Evolutionary conservation across 2,329 filamentous ascomycete species (phyloP), one percentile per base, ranked within the genome.

Genomic region (Fusarium tricinctum): DNA sequence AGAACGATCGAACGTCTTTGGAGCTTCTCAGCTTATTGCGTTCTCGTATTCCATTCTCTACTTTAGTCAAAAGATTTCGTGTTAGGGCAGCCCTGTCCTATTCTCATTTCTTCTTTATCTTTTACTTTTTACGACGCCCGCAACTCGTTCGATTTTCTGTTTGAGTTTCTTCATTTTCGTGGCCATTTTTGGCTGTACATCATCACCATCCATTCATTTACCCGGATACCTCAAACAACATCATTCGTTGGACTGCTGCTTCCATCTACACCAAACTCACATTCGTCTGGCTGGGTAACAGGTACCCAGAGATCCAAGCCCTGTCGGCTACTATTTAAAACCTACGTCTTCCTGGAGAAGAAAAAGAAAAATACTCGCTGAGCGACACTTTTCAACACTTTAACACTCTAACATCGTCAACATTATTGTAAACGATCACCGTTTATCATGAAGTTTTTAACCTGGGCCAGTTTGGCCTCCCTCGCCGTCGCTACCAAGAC

Each of bases 21-120:
- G 40, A 69, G 49, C 57, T 50, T 70, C 58, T 70, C 58, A 68
- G 66, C 66, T 70, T 55, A 68, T 70, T 69, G 55, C 53, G n/a
- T 53, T 50, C 66, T 70, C 66, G 66, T 69, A 69, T 69, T 69
- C 48, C 59, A 59, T 46, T 60, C 44, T 54, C 17, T 46, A 30
- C 28, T 30, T 30, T 30, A 28, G 26, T 28, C 26, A 10, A 26
- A 26, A 30, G 33, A 30, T 44, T 45, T 50, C 33, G 57, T 64
- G 35, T 38, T n/a, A 17, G 17, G 35, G n/a, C 35, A 38, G n/a
- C 17, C 35, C 58, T 46, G 46, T 38, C 47, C 51, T 44, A 22
- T 19, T 66, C 42, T 28, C 26, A 23, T 35, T 48, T n/a, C 39
- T 22, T 49, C 35, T 50, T 50, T 30, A 53, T 53, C 53, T 53